phyloP scores from a whole-genome alignment of 192 early-diverging fungal genomes.

The Backusella australiensis region DNA sequence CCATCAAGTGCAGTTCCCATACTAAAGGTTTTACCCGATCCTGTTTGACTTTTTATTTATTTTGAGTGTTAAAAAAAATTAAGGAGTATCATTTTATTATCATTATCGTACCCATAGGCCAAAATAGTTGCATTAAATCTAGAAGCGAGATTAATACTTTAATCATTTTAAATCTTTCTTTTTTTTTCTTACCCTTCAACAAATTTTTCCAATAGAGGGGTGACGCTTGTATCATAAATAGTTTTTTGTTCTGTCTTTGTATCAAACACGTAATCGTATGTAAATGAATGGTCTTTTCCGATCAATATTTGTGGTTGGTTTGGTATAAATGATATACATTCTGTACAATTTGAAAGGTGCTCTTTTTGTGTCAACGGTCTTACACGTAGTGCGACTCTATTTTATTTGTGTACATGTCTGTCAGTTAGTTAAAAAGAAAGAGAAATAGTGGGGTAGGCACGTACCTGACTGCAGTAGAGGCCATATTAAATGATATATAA shows the following conservation, averaged over 20 bases:
- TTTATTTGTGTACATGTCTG: not conserved
- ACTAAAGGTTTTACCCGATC: conserved; percentile 90
- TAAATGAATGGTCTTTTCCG: conserved; percentile 59
- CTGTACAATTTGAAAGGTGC: conserved; percentile 54
- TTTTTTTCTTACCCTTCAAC: conserved; percentile 70
- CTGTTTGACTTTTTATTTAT: conserved; percentile 65
- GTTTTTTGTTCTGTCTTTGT: conserved; percentile 48
- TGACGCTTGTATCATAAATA: conserved; percentile 58
- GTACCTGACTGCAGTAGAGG: conserved; percentile 56
- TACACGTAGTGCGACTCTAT: conserved; percentile 74
- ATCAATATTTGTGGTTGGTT: conserved; percentile 62
- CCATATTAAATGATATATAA: conserved; percentile 52
- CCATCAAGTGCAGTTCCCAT: conserved; percentile 80
- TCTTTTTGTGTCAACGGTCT: conserved; percentile 79
- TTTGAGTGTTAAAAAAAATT: conserved; percentile 65
- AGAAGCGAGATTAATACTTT: not conserved
- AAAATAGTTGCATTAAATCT: conserved; percentile 89
- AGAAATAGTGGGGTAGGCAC: conserved; percentile 55
- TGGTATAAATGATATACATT: conserved; percentile 56
- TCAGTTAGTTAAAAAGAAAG: conserved; percentile 63
- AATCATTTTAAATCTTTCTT: not conserved
- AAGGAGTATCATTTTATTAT: not conserved
- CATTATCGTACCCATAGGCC: conserved; percentile 9
- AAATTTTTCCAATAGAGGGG: conserved; percentile 60
- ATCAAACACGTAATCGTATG: conserved; percentile 70